Base-by-base conservation (phyloP, 2,329 filamentous ascomycete species). In the Paramyrothecium sp. region DNA sequence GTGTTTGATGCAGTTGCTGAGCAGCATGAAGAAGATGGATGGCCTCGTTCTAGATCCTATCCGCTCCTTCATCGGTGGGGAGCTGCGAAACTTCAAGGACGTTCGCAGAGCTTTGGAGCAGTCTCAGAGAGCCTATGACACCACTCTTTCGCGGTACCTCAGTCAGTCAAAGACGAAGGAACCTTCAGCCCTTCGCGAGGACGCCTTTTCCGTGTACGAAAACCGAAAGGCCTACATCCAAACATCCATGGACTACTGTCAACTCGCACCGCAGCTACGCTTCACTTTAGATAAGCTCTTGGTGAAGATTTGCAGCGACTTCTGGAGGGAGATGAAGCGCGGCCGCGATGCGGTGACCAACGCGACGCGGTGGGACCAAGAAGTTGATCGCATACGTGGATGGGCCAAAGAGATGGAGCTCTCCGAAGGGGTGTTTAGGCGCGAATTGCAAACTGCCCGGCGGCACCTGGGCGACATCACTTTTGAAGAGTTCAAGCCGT, bases 391-490 rank as follows among this genome's bases (percentile, higher is more conserved):
- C 20, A 88, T 99, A 55, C 87, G 89, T 59, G 92, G 93, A 33
- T 99, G 95, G 95, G 89, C 91, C 57, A 91, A 89, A 68, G 92
- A 97, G 71, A 94, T 99, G 90, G 94, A 97, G 73, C 82, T 87
- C 53, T 89, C 89, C n/a, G 95, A 98, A 73, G 83, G 85, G 47
- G 80, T 88, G 3, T 97, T 98, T 73, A 89, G 88, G 69, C 81
- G 89, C 33, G 94, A 98, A 75, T 79, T 98, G 26, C 83, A 92
- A 58, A 76, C 86, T 34, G 91, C 93, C 2, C 82, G 94, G 57
- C 88, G 89, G 65, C 89, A 95, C 63, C 88, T 99, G 51, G 91
- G 93, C 64, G 91, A 94, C 62, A 83, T 78, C 56, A 89, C 92
- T 1, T 84, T 95, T 64, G 74, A 83, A 16, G 79, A 81, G 22